A percentile compares a stretch with the other conserved stretches of the same genome.
phyloP scores from a whole-genome alignment of 805 yeast genomes.

The Saturnispora mendoncae region DNA sequence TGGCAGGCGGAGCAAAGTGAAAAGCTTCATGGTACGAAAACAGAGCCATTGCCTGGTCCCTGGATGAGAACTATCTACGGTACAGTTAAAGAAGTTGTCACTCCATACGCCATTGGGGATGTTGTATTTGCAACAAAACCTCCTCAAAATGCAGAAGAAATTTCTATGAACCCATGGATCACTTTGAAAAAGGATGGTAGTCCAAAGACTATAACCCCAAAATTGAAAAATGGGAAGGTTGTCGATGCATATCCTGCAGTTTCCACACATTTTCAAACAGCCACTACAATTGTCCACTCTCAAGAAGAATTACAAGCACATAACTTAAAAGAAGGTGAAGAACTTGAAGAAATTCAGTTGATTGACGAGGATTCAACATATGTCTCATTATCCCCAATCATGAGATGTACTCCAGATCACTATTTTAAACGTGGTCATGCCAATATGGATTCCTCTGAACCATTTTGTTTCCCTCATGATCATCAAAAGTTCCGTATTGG shows the following conservation, averaged over 20 bases:
- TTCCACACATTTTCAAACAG: slow-evolving; percentile 68
- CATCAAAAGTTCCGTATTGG: slow-evolving; percentile 48
- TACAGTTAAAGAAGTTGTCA: slow-evolving; percentile 46
- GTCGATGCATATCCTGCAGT: slow-evolving; percentile 63
- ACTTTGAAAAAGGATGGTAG: slow-evolving; percentile 66
- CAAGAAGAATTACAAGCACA: slow-evolving; percentile 65
- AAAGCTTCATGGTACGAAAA: slow-evolving; percentile 11
- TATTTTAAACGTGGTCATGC: slow-evolving; percentile 59
- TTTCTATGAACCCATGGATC: slow-evolving; percentile 63
- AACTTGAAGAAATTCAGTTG: slow-evolving; percentile 44
- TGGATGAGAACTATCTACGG: slow-evolving; percentile 70
- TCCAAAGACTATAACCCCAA: slow-evolving; percentile 73
- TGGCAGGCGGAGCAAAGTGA: slow-evolving; percentile 19
- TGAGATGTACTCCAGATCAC: slow-evolving; percentile 77
- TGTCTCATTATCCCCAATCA: slow-evolving; percentile 62
- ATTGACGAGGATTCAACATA: slow-evolving; percentile 68
- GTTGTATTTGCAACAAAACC: slow-evolving; percentile 62
- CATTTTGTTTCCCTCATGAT: slow-evolving; percentile 81
- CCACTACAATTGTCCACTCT: slow-evolving; percentile 45
- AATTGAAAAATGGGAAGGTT: slow-evolving; percentile 62
- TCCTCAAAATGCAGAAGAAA: slow-evolving; percentile 51
- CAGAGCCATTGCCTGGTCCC: slow-evolving; percentile 36
- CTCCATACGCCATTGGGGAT: slow-evolving; percentile 56
- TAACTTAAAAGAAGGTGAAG: slow-evolving; percentile 56
- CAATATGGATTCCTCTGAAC: slow-evolving; percentile 49